Conservation (phyloP, 2,329 filamentous ascomycete species). For the Calonectria pseudoturangicola region DNA sequence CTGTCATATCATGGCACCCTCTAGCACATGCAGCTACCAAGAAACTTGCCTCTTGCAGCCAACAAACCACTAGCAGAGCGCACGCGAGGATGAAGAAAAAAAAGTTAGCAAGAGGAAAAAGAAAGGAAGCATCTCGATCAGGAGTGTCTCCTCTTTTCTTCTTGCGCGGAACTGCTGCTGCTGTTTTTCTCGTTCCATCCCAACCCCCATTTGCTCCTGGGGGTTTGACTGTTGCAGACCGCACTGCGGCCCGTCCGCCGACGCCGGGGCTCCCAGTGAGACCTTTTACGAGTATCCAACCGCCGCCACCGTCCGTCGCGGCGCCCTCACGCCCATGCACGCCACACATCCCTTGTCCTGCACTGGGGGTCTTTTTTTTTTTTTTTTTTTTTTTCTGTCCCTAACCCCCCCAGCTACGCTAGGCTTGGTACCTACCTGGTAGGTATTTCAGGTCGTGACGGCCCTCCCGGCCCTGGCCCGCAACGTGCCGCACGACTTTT, state of each 20-base stretch:
- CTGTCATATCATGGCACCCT: constrained; percentile 29
- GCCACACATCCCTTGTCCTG: constrained; percentile 33
- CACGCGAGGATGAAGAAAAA: not conserved
- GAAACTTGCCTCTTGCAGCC: not conserved
- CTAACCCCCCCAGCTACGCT: constrained; percentile 26
- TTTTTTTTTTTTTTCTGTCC: constrained; percentile 7
- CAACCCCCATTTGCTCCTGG: constrained; percentile 27
- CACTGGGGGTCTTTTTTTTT: constrained; percentile 12
- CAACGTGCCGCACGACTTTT: constrained; percentile 44
- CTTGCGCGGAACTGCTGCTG: not conserved
- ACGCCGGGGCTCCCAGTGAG: constrained; percentile 34
- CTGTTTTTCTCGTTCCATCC: constrained; percentile 27
- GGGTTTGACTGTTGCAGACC: constrained; percentile 37
- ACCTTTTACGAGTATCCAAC: constrained; percentile 25
- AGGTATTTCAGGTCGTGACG: constrained; percentile 46
- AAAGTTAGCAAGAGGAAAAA: not conserved
- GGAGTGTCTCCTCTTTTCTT: not conserved
- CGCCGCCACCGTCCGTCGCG: constrained; percentile 31
- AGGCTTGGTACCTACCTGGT: constrained; percentile 15
- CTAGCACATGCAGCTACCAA: constrained; percentile 5
- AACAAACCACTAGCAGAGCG: not conserved
- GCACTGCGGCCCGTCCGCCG: constrained; percentile 47
- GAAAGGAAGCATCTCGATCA: not conserved
- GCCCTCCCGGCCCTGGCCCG: constrained; percentile 49
- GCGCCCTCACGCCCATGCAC: constrained; percentile 31